Evolutionary conservation across 208 protist species (phyloP).

Genomic region (Leishmania major): DNA sequence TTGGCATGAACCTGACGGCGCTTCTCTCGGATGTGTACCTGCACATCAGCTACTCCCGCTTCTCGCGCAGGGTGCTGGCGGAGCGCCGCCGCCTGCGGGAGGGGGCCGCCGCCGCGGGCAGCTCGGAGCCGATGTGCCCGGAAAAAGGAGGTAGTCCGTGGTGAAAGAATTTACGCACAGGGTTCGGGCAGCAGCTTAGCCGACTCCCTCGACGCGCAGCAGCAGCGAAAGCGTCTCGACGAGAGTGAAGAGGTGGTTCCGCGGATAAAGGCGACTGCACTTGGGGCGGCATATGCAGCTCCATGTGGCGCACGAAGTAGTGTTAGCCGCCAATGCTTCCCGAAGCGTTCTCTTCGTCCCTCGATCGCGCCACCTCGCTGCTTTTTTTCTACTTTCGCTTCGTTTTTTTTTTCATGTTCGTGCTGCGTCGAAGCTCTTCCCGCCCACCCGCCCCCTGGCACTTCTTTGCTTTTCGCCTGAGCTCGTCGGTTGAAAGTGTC

Average conservation of each 20-base stretch:
- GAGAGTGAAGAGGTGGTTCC: neutral
- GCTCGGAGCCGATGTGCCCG: slow-evolving; percentile 1
- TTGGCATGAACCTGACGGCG: slow-evolving; percentile 43
- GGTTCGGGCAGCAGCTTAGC: neutral
- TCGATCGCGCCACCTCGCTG: neutral
- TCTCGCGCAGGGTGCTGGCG: slow-evolving; percentile 33
- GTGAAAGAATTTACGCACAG: neutral
- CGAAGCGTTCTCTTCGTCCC: neutral
- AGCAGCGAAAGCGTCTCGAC: neutral
- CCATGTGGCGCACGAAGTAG: neutral
- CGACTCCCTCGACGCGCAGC: neutral
- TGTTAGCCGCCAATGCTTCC: neutral
- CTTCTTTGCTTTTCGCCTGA: neutral
- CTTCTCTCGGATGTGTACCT: slow-evolving; percentile 40
- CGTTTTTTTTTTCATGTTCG: neutral
- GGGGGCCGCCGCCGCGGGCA: slow-evolving; percentile 8
- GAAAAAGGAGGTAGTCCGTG: neutral
- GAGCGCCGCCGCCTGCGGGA: slow-evolving; percentile 45
- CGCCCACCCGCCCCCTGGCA: neutral
- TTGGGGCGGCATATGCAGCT: too few relatives aligned
- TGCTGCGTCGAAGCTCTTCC: neutral
- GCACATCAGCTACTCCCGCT: slow-evolving; percentile 46
- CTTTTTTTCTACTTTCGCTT: neutral
- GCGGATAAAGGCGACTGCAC: neutral
- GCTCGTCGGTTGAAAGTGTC: neutral